Evolutionary conservation across 179 eudicot species (phyloP).

Genomic region (Pouteria campechiana): DNA sequence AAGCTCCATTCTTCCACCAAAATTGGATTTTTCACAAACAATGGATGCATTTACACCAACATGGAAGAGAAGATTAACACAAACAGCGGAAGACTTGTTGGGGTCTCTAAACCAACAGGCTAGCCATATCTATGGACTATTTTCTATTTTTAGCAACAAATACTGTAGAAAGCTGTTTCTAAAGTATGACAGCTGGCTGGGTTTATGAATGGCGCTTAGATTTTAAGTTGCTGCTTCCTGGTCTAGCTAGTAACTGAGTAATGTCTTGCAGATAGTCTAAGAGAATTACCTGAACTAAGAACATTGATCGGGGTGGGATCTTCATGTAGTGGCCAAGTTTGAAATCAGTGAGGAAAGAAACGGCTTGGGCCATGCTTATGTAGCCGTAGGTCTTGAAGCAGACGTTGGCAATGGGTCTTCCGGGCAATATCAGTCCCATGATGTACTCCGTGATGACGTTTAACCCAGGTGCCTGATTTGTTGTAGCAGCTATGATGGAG

Average conservation of each 20-base stretch:
- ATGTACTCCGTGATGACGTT: slow-evolving; percentile 83
- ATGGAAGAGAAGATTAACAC: too few species aligned
- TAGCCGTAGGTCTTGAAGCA: slow-evolving; percentile 87
- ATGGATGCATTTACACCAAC: background rate
- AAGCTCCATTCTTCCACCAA: too few species aligned
- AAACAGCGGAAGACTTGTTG: background rate
- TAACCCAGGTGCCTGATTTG: slow-evolving; percentile 91
- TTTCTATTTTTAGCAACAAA: background rate
- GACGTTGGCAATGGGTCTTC: slow-evolving; percentile 86
- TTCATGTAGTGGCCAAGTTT: slow-evolving; percentile 96
- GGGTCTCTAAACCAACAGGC: background rate
- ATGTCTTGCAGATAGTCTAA: too few species aligned
- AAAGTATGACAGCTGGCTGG: background rate
- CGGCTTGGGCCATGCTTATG: slow-evolving; percentile 91
- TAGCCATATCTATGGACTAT: background rate
- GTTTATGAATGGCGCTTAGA: too few species aligned
- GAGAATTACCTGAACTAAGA: slow-evolving; percentile 72
- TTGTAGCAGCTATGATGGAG: slow-evolving; percentile 65
- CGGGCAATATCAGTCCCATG: slow-evolving; percentile 82
- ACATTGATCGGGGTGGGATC: slow-evolving; percentile 97
- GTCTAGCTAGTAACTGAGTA: too few species aligned
- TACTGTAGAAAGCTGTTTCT: too few species aligned
- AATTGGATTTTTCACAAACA: background rate
- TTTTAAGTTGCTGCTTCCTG: too few species aligned
- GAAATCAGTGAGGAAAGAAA: slow-evolving; percentile 85